Conservation (phyloP, 495 filamentous ascomycete genomes). For the Podospora conica region DNA sequence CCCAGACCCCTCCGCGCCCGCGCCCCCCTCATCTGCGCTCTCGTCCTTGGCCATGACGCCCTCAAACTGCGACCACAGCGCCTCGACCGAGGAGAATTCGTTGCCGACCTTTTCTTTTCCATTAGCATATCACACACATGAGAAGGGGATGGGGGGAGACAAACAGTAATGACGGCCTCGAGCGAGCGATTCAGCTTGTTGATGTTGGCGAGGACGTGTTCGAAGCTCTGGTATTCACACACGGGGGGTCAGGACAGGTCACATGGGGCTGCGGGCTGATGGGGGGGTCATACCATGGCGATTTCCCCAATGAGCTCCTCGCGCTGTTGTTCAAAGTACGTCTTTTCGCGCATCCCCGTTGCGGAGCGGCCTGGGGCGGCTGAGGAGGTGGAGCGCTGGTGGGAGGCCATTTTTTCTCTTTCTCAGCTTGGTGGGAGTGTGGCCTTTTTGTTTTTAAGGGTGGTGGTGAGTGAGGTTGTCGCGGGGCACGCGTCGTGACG, state of each 20-base stretch:
- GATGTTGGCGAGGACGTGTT: constrained; percentile 91
- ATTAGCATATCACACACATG: not conserved
- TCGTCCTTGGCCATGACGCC: constrained; percentile 83
- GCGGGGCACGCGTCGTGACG: not conserved
- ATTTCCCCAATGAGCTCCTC: constrained; percentile 72
- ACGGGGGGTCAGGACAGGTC: not conserved
- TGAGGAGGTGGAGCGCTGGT: constrained; percentile 28
- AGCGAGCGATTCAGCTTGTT: constrained; percentile 90
- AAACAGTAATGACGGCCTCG: constrained; percentile 84
- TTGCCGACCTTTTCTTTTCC: constrained; percentile 68
- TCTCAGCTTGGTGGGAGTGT: not conserved
- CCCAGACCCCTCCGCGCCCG: constrained; percentile 11
- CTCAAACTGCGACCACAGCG: constrained; percentile 95
- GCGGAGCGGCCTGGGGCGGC: constrained; percentile 6
- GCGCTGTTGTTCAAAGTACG: constrained; percentile 75
- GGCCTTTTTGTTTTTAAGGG: not conserved
- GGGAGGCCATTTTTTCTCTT: constrained; percentile 31
- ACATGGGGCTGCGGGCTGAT: not conserved
- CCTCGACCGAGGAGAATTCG: constrained; percentile 94
- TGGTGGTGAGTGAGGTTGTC: not conserved
- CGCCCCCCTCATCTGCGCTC: constrained; percentile 39
- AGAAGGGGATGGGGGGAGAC: constrained; percentile 16
- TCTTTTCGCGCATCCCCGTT: constrained; percentile 32
- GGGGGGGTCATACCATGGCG: constrained; percentile 51
- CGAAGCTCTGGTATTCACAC: constrained; percentile 60